These are phyloP conservation scores for Melocanna baccifera DNA, from an alignment of 176 grass and related monocot species.

Conservation along the genomic window DNA sequence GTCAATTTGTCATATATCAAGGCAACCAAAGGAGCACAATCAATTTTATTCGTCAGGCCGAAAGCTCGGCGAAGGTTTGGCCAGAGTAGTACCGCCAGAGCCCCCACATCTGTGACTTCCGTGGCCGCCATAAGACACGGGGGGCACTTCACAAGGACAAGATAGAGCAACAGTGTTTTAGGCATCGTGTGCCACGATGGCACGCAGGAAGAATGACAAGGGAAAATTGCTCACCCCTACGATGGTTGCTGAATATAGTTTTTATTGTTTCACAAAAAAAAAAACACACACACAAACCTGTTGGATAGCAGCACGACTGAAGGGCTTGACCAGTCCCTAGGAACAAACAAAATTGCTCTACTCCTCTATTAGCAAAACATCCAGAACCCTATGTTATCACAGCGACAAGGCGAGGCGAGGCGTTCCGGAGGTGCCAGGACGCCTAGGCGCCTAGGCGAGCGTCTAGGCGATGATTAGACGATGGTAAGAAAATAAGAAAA, in stretches of 20 bases:
- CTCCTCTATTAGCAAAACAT: background rate
- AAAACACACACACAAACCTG: background rate
- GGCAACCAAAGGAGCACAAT: background rate
- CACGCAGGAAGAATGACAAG: background rate
- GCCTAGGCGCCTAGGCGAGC: no score
- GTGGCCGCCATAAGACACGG: background rate
- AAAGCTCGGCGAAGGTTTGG: background rate
- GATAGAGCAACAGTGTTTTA: background rate
- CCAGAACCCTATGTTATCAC: no score
- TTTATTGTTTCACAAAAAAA: background rate
- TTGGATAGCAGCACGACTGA: background rate
- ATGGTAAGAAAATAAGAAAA: no score
- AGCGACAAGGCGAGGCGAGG: no score
- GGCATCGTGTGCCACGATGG: background rate
- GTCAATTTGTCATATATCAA: background rate
- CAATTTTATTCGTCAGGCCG: background rate
- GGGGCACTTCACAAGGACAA: background rate
- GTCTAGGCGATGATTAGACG: no score
- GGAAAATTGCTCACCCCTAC: background rate
- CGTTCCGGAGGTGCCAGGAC: no score
- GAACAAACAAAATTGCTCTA: conserved; percentile 12
- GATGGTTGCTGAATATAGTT: background rate
- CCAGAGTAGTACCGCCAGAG: background rate
- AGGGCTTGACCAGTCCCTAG: background rate
- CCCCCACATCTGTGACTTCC: background rate